Evolutionary conservation across 352 stramenopile species (phyloP).

Genomic region (Aphanomyces stellatus): DNA sequence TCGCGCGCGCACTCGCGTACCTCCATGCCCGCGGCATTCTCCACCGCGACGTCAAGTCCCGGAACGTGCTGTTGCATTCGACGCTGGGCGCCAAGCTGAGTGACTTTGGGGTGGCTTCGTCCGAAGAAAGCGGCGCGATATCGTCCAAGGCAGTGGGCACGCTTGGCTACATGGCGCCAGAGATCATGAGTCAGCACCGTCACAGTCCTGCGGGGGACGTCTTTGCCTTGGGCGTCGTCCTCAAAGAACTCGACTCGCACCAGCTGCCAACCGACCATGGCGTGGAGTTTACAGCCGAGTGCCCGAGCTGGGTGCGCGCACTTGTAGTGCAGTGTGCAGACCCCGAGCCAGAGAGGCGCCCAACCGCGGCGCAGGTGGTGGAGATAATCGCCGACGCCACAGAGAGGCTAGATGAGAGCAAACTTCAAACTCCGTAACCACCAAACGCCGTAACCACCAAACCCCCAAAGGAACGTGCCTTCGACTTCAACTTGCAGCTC

Average conservation of each 20-base stretch:
- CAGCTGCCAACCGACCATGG: slow-evolving; percentile 71
- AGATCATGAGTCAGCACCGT: slow-evolving; percentile 75
- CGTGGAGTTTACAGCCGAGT: slow-evolving; percentile 45
- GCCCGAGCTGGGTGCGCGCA: slow-evolving; percentile 42
- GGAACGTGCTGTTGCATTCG: slow-evolving; percentile 67
- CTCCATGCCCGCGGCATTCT: slow-evolving; percentile 69
- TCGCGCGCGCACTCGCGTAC: slow-evolving; percentile 62
- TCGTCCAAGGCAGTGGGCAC: slow-evolving; percentile 76
- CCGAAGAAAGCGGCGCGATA: slow-evolving; percentile 65
- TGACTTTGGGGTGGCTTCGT: slow-evolving; percentile 67
- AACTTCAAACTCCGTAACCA: too few species aligned
- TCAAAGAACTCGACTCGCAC: slow-evolving; percentile 70
- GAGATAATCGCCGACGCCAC: neutral
- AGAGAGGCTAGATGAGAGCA: too few species aligned
- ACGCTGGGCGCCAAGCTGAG: slow-evolving; percentile 53
- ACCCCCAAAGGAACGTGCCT: too few species aligned
- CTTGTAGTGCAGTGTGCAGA: slow-evolving; percentile 54
- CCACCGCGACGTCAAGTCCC: slow-evolving; percentile 69
- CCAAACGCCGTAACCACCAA: too few species aligned
- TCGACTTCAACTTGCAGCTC: too few species aligned
- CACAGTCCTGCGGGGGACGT: slow-evolving; percentile 82
- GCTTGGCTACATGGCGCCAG: slow-evolving; percentile 76
- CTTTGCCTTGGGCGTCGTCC: slow-evolving; percentile 73
- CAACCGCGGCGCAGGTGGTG: slow-evolving; percentile 38
- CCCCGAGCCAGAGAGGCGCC: slow-evolving; percentile 49